Conservation (phyloP, 495 filamentous ascomycete species). For the Penicillium silybi region DNA sequence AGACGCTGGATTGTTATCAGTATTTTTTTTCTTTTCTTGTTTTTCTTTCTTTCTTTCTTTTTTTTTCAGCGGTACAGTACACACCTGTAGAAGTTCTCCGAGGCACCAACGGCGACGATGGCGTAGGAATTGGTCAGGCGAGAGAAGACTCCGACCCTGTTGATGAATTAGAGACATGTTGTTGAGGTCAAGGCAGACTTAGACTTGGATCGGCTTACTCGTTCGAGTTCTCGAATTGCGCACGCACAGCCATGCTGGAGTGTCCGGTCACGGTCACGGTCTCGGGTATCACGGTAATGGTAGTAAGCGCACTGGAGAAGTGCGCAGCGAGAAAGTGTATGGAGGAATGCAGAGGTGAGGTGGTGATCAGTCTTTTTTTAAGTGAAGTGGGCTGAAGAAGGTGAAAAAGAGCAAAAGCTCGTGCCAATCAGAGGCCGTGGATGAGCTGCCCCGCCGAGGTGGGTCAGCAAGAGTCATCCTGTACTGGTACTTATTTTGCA, state of each 20-base stretch:
- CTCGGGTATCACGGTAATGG: constrained; percentile 8
- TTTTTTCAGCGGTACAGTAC: background rate
- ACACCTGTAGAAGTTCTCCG: constrained; percentile 95
- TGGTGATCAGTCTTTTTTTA: constrained; percentile 3
- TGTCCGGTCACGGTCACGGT: constrained; percentile 2
- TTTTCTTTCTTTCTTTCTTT: background rate
- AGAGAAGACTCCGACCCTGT: constrained; percentile 90
- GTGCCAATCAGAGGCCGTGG: constrained; percentile 12
- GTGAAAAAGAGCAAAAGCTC: constrained; percentile 25
- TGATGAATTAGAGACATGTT: background rate
- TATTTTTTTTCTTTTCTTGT: background rate
- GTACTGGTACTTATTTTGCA: constrained; percentile 14
- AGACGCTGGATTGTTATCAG: constrained; percentile 50
- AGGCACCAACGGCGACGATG: constrained; percentile 86
- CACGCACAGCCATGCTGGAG: constrained; percentile 68
- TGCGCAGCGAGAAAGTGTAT: background rate
- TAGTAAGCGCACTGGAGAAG: background rate
- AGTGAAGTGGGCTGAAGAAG: constrained; percentile 22
- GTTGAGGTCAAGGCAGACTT: too few species aligned
- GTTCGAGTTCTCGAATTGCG: constrained; percentile 97
- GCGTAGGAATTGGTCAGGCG: constrained; percentile 96
- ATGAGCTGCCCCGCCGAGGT: constrained; percentile 13
- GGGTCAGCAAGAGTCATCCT: constrained; percentile 7
- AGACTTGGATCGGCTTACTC: constrained; percentile 71
- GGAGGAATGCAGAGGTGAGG: background rate